phyloP scores from a whole-genome alignment of 495 filamentous ascomycete species.

The Neurospora sp. region DNA sequence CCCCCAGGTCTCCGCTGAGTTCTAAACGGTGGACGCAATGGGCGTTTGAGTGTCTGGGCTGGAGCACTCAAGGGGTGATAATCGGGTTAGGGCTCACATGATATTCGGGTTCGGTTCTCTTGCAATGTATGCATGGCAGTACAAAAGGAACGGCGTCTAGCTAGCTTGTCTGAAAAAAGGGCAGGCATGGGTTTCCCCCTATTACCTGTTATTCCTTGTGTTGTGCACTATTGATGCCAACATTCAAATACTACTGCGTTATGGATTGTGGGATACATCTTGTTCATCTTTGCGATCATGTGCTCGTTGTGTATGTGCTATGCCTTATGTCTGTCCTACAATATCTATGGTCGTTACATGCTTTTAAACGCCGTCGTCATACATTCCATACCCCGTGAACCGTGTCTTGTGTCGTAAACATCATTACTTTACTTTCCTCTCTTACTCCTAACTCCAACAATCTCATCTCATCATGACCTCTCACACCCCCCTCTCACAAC shows the following conservation, averaged over 20 bases:
- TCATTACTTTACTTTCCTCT: not conserved
- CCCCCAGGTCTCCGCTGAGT: slow-evolving; percentile 70
- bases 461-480: not conserved
- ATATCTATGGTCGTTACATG: not conserved
- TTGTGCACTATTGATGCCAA: not conserved
- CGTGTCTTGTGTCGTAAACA: not conserved
- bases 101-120: slow-evolving; percentile 21
- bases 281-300: not conserved
- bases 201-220: not conserved
- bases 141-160: slow-evolving; percentile 29
- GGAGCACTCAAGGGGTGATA: slow-evolving; percentile 10
- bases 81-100: slow-evolving; percentile 19
- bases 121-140: slow-evolving; percentile 20
- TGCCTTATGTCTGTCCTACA: not conserved
- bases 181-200: not conserved
- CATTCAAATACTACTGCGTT: not conserved
- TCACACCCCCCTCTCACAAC: not conserved
- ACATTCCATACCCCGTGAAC: not conserved
- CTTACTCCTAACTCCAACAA: not conserved
- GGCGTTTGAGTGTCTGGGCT: slow-evolving; percentile 14
- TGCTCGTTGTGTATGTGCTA: not conserved
- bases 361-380: not conserved
- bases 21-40: slow-evolving; percentile 42
- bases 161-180: slow-evolving; percentile 26
- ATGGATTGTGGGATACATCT: not conserved